Conservation (phyloP, 169 alveolate genomes). For the Eimeria nieschulzi region DNA sequence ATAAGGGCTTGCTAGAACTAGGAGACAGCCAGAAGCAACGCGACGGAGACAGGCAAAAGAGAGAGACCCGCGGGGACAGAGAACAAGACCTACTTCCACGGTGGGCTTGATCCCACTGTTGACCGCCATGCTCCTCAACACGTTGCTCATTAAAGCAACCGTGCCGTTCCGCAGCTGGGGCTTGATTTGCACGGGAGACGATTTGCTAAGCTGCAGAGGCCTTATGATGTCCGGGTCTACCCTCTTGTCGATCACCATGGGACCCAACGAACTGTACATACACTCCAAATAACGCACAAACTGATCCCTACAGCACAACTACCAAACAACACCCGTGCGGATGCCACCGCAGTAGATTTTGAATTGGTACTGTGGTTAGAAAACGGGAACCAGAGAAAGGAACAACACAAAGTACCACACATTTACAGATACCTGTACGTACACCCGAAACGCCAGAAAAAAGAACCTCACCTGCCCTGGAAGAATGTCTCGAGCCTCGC, state of each 20-base stretch:
- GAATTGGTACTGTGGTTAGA: background rate
- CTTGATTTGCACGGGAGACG: conserved; percentile 5
- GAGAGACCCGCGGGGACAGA: background rate
- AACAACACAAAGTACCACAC: background rate
- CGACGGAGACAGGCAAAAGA: background rate
- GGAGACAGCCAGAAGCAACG: conserved; percentile 1
- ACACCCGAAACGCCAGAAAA: background rate
- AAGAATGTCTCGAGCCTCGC: conserved; percentile 31
- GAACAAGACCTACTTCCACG: background rate
- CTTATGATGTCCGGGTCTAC: background rate
- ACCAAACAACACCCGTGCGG: background rate
- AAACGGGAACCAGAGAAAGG: background rate
- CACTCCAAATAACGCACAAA: conserved; percentile 5
- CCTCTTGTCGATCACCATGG: conserved; percentile 34
- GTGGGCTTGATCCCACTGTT: background rate
- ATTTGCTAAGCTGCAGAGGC: background rate
- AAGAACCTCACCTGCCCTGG: background rate
- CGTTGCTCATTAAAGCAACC: background rate
- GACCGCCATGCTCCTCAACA: background rate
- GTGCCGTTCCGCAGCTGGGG: conserved; percentile 9
- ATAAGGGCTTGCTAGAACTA: background rate
- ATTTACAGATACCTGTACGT: background rate
- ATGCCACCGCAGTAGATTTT: background rate
- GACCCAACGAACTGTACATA: conserved; percentile 31
- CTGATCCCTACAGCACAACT: background rate